These are phyloP conservation scores for Nepenthes alata DNA, from an alignment of 179 eudicot species.

Conservation along the genomic window DNA sequence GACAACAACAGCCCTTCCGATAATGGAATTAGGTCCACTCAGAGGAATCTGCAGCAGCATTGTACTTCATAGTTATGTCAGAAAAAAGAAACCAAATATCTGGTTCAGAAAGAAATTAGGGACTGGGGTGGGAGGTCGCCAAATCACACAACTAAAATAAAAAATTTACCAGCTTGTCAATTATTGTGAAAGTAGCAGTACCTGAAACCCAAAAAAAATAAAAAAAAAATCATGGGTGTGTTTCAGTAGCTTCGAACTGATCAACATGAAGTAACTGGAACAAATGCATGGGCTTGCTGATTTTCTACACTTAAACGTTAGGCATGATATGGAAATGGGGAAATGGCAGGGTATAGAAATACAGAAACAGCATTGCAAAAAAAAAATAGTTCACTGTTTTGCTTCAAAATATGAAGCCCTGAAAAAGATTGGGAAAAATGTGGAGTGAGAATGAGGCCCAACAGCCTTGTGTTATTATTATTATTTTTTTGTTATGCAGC, in stretches of 20 bases:
- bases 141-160: not conserved
- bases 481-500: too few relatives aligned
- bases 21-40: slow-evolving; percentile 53
- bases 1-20: slow-evolving; percentile 93
- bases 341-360: too few relatives aligned
- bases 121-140: not conserved
- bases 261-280: too few relatives aligned
- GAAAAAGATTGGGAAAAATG: too few relatives aligned
- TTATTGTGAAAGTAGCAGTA: slow-evolving; percentile 53
- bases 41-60: slow-evolving; percentile 56
- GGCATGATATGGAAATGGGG: too few relatives aligned
- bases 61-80: slow-evolving; percentile 1
- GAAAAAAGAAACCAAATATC: not conserved
- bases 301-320: too few relatives aligned
- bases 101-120: not conserved
- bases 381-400: too few relatives aligned
- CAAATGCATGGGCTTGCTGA: too few relatives aligned
- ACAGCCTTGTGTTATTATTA: too few relatives aligned
- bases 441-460: too few relatives aligned
- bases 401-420: too few relatives aligned
- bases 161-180: slow-evolving; percentile 52
- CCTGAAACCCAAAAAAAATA: slow-evolving; percentile 7
- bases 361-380: too few relatives aligned
- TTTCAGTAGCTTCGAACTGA: not conserved
- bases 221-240: not conserved